phyloP scores from a whole-genome alignment of 805 yeast genomes.

The Hanseniaspora nectarophila region DNA sequence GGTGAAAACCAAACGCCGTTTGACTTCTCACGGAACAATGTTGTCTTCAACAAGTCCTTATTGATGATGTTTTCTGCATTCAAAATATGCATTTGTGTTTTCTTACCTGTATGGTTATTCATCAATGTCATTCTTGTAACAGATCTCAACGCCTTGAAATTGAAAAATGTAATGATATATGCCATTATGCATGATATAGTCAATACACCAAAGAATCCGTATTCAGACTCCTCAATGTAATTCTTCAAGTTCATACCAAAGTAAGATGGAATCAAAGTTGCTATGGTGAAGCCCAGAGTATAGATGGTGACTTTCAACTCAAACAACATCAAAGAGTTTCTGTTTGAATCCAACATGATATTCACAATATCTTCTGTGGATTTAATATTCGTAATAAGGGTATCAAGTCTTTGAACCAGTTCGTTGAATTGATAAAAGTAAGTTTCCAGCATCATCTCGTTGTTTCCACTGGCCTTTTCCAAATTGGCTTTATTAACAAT shows the following conservation, averaged over 20 bases:
- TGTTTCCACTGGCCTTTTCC: conserved; percentile 45
- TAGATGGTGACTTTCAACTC: conserved; percentile 74
- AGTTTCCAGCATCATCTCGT: conserved; percentile 78
- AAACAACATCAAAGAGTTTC: conserved; percentile 79
- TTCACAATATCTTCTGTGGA: conserved; percentile 90
- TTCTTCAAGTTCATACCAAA: conserved; percentile 81
- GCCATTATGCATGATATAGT: conserved; percentile 44
- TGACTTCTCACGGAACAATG: conserved; percentile 19
- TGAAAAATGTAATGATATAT: conserved; percentile 39
- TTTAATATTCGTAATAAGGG: conserved; percentile 67
- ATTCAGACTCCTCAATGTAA: conserved; percentile 55
- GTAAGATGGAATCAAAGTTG: conserved; percentile 74
- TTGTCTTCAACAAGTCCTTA: conserved; percentile 20
- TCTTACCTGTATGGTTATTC: conserved; percentile 27
- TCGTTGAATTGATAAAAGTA: conserved; percentile 89
- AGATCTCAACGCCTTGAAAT: conserved; percentile 44
- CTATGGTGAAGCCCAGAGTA: conserved; percentile 74
- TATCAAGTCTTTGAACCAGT: conserved; percentile 80
- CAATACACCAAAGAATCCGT: conserved; percentile 53
- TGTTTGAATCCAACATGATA: conserved; percentile 78
- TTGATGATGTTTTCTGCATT: conserved; percentile 19
- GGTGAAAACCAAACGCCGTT: conserved; percentile 12
- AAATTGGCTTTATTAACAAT: conserved; percentile 17
- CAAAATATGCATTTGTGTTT: conserved; percentile 20
- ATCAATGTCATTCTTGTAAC: conserved; percentile 62